Percentiles rank a stretch among this genome's conserved stretches.
These are phyloP conservation scores for Fusarium proliferatum DNA, from an alignment of 2,329 filamentous ascomycete species.

Conservation along the genomic window DNA sequence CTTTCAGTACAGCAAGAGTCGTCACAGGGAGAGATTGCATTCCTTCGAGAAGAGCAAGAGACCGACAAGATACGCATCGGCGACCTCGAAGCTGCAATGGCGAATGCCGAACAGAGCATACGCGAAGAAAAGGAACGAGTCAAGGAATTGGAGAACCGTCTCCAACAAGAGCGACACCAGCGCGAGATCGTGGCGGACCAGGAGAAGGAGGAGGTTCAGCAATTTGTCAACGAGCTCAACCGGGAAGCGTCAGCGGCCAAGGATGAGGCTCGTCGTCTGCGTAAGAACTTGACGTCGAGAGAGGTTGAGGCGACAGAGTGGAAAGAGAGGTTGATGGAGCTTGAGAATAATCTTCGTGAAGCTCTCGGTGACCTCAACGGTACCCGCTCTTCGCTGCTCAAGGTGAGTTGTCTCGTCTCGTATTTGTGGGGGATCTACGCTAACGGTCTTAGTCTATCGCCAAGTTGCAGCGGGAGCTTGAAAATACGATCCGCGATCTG, in stretches of 20 bases:
- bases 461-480: conserved; percentile 88
- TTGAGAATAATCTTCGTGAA: conserved; percentile 89
- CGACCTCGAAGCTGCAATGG: conserved; percentile 86
- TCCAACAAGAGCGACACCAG: conserved; percentile 84
- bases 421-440: not conserved
- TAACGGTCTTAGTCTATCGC: conserved; percentile 74
- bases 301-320: conserved; percentile 91
- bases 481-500: conserved; percentile 84
- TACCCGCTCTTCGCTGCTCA: conserved; percentile 85
- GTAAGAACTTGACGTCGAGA: conserved; percentile 83
- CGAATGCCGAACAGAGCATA: conserved; percentile 81
- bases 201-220: conserved; percentile 95
- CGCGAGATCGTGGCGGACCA: conserved; percentile 86
- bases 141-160: conserved; percentile 77
- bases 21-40: conserved; percentile 91
- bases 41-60: conserved; percentile 96
- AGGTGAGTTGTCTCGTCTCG: conserved; percentile 60
- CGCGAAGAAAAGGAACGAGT: conserved; percentile 85
- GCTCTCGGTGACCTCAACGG: conserved; percentile 89
- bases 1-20: conserved; percentile 93
- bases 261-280: conserved; percentile 84
- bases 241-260: conserved; percentile 82
- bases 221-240: conserved; percentile 93
- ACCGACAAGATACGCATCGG: conserved; percentile 98
- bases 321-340: conserved; percentile 89